Evolutionary conservation across 495 filamentous ascomycete genomes (phyloP), one percentile per base, ranked within the genome.

Genomic region (Penicillium ochrochloron): DNA sequence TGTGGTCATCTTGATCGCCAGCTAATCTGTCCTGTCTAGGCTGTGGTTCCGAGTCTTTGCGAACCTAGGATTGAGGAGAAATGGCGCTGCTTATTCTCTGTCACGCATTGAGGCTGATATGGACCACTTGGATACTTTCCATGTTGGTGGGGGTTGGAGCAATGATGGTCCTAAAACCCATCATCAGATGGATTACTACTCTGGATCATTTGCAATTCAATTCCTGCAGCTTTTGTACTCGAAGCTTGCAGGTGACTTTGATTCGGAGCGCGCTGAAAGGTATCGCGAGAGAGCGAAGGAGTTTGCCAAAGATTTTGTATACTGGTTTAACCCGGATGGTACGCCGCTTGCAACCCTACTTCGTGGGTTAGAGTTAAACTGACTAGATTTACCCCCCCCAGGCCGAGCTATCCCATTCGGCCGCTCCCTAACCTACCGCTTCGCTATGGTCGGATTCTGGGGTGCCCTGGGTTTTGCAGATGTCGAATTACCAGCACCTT

Each of bases 381-480:
- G 56, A 58, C 19, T 7, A 5, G 35, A 31, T 11, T 31, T 41
- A 14, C 19, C 27, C 12, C 27, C 12, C 27, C 44, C 50, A 76
- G 74, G 75, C 27, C 66, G 85, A 3, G 80, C 88, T 6, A 89
- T 92, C 41, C 90, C 91, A 21, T 94, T 92, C 65, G 91, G 91
- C 25, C 83, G 91, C 15, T 90, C 86, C 25, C 84, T 92, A 50
- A 90, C 89, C 23, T 94, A 94, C 75, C 83, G 90, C 35, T 92
- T 92, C 72, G 91, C 90, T 33, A 93, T 93, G 89, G 87, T 87
- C 10, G 89, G 85, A 10, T 93, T 93, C 78, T 94, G 90, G 90
- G 89, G 89, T 27, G 88, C 90, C 9, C 72, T 92, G 33, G 91
- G 86, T 4, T 92, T 91, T 67, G 90, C 90, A 2, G 87, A 87